Percentiles rank a stretch among this genome's conserved stretches.
phyloP scores from a whole-genome alignment of 345 rosid genomes.

The Lepidium africanum region DNA sequence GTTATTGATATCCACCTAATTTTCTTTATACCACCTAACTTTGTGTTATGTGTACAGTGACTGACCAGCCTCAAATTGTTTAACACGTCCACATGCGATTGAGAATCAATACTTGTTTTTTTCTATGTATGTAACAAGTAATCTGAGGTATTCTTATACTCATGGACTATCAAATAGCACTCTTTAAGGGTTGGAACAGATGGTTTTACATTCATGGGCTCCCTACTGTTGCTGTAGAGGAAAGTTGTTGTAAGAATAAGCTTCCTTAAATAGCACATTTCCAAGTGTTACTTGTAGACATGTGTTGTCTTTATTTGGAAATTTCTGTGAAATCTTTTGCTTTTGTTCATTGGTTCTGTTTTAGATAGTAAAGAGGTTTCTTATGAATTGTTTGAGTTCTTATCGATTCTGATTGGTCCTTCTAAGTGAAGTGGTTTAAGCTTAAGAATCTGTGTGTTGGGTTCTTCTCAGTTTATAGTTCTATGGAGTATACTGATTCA shows the following conservation, averaged over 20 bases:
- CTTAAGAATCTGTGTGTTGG: background rate
- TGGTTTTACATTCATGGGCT: background rate
- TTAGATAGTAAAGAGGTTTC: background rate
- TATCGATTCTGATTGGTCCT: background rate
- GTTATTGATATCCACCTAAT: background rate
- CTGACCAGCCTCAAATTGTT: background rate
- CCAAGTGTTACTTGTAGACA: background rate
- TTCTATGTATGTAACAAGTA: background rate
- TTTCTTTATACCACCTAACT: background rate
- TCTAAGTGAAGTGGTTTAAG: background rate
- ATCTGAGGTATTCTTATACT: background rate
- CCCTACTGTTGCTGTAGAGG: background rate
- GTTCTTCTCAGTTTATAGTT: background rate
- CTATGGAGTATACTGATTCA: background rate
- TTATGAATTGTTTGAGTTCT: background rate
- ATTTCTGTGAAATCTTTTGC: background rate
- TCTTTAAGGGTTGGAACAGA: background rate
- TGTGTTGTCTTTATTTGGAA: background rate
- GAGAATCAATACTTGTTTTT: background rate
- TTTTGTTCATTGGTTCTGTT: background rate
- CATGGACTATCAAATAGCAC: background rate
- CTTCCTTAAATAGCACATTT: background rate
- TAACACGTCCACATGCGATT: background rate
- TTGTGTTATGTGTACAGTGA: background rate
- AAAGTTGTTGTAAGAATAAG: background rate